These are phyloP conservation scores for Backusella westeae DNA, from an alignment of 192 early-diverging fungal species.

Conservation along the genomic window DNA sequence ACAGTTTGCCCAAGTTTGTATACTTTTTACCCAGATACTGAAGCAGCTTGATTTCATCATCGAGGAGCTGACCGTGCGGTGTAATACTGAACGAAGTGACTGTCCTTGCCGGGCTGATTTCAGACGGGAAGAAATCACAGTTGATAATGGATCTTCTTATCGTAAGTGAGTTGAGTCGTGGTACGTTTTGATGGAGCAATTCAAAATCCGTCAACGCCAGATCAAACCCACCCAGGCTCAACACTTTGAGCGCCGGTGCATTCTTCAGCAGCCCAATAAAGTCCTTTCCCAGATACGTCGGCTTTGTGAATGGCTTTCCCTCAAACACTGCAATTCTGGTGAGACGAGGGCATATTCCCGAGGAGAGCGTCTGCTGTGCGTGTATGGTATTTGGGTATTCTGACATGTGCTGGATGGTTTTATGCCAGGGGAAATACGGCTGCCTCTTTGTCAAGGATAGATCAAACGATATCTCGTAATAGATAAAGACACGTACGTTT, in stretches of 20 bases:
- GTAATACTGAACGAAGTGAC: not conserved
- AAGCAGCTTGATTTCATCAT: not conserved
- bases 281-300: not conserved
- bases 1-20: not conserved
- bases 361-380: not conserved
- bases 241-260: not conserved
- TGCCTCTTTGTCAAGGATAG: not conserved
- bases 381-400: conserved; percentile 5
- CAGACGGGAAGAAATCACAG: not conserved
- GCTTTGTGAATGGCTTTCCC: not conserved
- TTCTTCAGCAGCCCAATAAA: not conserved
- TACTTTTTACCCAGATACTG: conserved; percentile 1
- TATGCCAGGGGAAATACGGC: not conserved
- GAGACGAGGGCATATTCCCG: not conserved
- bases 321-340: not conserved
- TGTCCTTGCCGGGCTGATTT: not conserved
- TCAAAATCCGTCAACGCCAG: not conserved
- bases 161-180: not conserved
- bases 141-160: not conserved
- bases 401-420: not conserved
- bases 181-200: not conserved
- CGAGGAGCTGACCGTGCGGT: not conserved
- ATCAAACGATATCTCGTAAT: not conserved
- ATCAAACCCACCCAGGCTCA: not conserved
- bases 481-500: not conserved